These are phyloP conservation scores for Entomortierella parvispora DNA, from an alignment of 192 early-diverging fungal species.

Conservation along the genomic window DNA sequence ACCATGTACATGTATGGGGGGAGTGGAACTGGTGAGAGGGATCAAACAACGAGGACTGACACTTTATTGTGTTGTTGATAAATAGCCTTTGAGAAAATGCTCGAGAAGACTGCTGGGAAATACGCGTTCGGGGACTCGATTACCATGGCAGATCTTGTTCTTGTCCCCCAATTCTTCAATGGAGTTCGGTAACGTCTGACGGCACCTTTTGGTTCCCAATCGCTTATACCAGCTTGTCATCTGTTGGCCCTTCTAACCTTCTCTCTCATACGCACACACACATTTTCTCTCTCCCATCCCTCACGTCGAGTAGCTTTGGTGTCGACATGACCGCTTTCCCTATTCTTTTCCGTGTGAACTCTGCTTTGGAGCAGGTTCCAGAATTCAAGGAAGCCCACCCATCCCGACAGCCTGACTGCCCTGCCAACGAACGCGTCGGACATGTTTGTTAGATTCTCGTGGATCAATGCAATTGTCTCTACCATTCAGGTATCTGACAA, in stretches of 20 bases:
- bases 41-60: too few species aligned
- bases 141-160: constrained; percentile 84
- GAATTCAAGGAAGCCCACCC: constrained; percentile 74
- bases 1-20: too few species aligned
- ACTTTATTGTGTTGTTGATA: not conserved
- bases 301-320: constrained; percentile 48
- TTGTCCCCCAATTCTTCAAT: constrained; percentile 85
- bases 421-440: constrained; percentile 32
- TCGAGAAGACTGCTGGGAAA: constrained; percentile 72
- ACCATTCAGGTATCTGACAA: too few species aligned
- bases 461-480: too few species aligned
- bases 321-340: constrained; percentile 81
- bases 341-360: constrained; percentile 68
- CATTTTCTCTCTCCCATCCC: not conserved
- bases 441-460: too few species aligned
- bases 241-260: not conserved
- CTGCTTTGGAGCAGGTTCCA: constrained; percentile 61
- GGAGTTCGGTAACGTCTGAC: constrained; percentile 66
- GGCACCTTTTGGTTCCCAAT: not conserved
- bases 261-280: not conserved
- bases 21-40: too few species aligned
- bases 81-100: constrained; percentile 42
- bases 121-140: constrained; percentile 88
- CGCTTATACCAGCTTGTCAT: not conserved
- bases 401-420: constrained; percentile 71